These are phyloP conservation scores for Elymus sibiricus DNA, from an alignment of 176 grass and related monocot genomes.

Conservation along the genomic window DNA sequence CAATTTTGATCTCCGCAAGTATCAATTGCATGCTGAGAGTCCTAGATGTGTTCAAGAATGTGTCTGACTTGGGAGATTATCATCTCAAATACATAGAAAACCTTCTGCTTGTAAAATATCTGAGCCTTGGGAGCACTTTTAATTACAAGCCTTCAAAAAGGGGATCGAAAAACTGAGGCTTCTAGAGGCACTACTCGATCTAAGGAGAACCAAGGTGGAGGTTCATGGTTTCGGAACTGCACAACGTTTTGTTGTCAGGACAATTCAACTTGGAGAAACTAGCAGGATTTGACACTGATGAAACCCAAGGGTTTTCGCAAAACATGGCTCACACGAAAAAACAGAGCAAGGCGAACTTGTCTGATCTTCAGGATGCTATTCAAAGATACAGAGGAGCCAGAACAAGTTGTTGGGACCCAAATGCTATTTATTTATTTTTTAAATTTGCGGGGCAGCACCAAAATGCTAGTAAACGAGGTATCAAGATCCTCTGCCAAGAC, in stretches of 20 bases:
- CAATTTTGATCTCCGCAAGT: background rate
- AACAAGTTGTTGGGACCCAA: background rate
- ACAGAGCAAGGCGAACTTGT: background rate
- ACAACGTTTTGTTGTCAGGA: background rate
- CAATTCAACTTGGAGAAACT: constrained; percentile 1
- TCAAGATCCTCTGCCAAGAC: no score
- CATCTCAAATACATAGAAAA: background rate
- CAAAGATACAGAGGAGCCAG: background rate
- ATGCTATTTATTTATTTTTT: no score
- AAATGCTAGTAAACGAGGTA: background rate
- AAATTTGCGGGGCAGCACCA: background rate
- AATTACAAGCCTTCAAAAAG: constrained; percentile 1
- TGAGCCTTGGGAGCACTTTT: background rate
- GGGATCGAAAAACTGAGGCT: background rate
- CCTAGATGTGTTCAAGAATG: constrained; percentile 15
- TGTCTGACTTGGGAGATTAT: background rate
- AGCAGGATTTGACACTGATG: constrained; percentile 4
- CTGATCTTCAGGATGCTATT: no score
- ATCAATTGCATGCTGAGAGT: background rate
- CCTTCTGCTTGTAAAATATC: background rate
- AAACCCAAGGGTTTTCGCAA: background rate
- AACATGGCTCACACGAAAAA: background rate
- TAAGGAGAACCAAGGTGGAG: background rate
- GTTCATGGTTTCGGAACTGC: background rate
- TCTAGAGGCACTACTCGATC: constrained; percentile 5